Percentiles rank a stretch among this genome's conserved stretches.
These are phyloP conservation scores for Verticillium klebahnii DNA, from an alignment of 2,329 filamentous ascomycete genomes.

Conservation along the genomic window DNA sequence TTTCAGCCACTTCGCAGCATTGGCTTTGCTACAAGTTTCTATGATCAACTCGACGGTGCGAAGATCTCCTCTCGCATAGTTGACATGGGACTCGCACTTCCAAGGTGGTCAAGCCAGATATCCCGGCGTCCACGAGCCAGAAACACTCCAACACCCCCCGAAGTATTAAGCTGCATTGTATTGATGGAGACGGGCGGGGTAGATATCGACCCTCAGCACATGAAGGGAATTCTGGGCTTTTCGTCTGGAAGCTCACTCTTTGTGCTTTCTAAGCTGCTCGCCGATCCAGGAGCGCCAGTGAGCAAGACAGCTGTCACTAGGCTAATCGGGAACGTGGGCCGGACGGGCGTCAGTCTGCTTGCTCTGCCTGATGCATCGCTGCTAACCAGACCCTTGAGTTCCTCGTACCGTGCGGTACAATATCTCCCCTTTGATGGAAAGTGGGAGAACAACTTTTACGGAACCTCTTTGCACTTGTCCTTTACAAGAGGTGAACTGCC, in stretches of 20 bases:
- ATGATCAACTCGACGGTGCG: no score
- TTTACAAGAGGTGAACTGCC: no score
- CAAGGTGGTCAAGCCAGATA: no score
- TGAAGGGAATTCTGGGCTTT: background rate
- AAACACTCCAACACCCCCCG: no score
- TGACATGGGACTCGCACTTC: no score
- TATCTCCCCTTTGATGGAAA: background rate
- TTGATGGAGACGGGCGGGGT: no score
- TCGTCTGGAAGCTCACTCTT: conserved; percentile 5
- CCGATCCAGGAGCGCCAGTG: background rate
- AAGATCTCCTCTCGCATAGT: no score
- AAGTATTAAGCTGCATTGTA: no score
- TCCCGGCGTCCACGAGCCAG: no score
- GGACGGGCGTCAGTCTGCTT: background rate
- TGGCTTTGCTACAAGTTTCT: no score
- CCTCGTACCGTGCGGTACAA: background rate
- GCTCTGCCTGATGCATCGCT: background rate
- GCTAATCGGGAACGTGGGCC: background rate
- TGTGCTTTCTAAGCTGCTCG: background rate
- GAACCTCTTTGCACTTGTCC: background rate
- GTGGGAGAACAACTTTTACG: conserved; percentile 1
- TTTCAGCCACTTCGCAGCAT: no score
- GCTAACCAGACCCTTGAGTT: background rate
- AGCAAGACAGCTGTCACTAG: background rate
- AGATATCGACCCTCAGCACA: no score